Evolutionary conservation across 805 yeast genomes (phyloP), one percentile per base, ranked within the genome.

Genomic region (Kodamaea neixiangensis): DNA sequence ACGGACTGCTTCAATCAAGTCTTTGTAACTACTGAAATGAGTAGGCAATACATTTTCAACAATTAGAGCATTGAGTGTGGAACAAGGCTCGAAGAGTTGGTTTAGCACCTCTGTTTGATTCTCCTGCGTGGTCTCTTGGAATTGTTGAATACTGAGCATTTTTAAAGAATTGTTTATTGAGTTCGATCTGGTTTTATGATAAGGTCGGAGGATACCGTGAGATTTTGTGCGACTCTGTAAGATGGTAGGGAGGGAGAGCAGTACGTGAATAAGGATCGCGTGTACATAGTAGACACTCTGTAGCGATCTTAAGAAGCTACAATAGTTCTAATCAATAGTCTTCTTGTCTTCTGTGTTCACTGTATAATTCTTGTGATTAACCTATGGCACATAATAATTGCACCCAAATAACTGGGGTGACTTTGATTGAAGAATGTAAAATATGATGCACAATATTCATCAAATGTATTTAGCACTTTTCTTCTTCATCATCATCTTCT

Each of bases 21-120:
- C 63, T 3, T 44, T 47, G 53, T 71, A 71, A 7, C 63, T 55
- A 9, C 46, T 18, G 49, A 53, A 66, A 9, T 46, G 35, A 9
- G 44, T 37, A 14, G 57, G 46, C 46, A 72, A 50, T 53, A 71
- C 53, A 41, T 58, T 19, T 66, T 78, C 43, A 54, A 59, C 38
- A 66, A 68, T 49, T 54, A 74, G 49, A 46, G 54, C n/a, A 58
- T 76, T 49, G 69, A 75, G 46, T 1, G 83, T 72, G 1, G 68
- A 67, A 62, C 89, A 85, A 7, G 82, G 86, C 64, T 86, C 92
- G 58, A 86, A 86, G n/a, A 86, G 67, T 48, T 78, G 80, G 47
- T 78, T 79, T 33, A 48, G 47, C 3, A 33, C 22, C 13, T 42
- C 42, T n/a, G 35, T 37, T 33, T 48, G 51, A 13, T 31, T 15